Base-by-base conservation (phyloP, 2,329 filamentous ascomycete species). In the Diaporthe vexans region DNA sequence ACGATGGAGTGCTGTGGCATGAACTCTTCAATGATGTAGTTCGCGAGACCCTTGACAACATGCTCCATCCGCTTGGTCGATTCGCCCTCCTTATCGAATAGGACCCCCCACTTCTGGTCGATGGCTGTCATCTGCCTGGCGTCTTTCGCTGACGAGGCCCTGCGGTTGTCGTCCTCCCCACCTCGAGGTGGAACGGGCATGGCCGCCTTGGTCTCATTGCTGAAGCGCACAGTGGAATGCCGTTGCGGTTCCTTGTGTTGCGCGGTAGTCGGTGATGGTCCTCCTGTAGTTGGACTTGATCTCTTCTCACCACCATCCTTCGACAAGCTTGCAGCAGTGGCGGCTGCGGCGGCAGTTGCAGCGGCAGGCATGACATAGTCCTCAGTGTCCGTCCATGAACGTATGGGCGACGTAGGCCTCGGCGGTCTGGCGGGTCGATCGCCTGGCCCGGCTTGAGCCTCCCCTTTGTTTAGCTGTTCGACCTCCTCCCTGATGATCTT, bases 101-200 rank as follows among this genome's bases (percentile, higher is more conserved):
- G 82, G 13, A 86, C 87, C 8, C 94, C 93, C 95, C 95, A 97
- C 80, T 92, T 92, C 80, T 89, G 90, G 80, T 95, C 94, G 37
- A 93, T 82, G 1, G 89, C 89, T 1, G 89, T 91, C 75, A 88
- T 81, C 74, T 91, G 89, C 43, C 67, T 54, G 6, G 58, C 57
- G 52, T 33, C 46, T 26, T 63, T 72, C 17, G 54, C 37, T 19
- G 58, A 33, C 1, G 73, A 54, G 24, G 57, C n/a, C 59, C 59
- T 67, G 21, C 35, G 54, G 6, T 43, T 35, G 7, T 74, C 74
- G 26, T 74, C 68, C 35, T 35, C 33, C 33, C 17, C 17, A 43
- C 57, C 33, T 48, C 71, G 51, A 19, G 58, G 61, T 9, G 58
- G 46, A 7, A 35, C 58, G 29, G 71, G 71, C 24, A 35, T 59